Conservation (phyloP, 2,329 filamentous ascomycete genomes). For the Bipolaris gigantea region DNA sequence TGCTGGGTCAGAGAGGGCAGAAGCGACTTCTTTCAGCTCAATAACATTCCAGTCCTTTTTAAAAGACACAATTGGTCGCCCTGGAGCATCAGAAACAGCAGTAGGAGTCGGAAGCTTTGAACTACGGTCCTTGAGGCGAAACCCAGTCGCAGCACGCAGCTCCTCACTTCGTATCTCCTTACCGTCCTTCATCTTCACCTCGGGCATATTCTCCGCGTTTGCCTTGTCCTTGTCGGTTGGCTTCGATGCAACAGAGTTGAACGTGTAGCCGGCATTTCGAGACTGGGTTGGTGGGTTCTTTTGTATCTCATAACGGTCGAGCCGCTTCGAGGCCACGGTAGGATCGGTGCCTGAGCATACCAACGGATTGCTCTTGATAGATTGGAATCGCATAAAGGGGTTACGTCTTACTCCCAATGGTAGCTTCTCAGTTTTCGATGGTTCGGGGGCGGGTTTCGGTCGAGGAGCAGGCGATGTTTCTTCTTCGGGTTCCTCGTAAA, state of each 20-base stretch:
- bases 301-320: constrained; percentile 71
- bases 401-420: constrained; percentile 62
- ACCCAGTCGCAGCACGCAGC: constrained; percentile 86
- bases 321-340: constrained; percentile 47
- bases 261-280: constrained; percentile 76
- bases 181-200: constrained; percentile 69
- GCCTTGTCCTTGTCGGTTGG: constrained; percentile 31
- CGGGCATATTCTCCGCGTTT: constrained; percentile 36
- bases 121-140: constrained; percentile 83
- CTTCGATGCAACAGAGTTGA: constrained; percentile 57
- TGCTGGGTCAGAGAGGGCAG: constrained; percentile 26
- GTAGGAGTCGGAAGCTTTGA: constrained; percentile 84
- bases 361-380: constrained; percentile 52
- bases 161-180: constrained; percentile 84
- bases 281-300: constrained; percentile 82
- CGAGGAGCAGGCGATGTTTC: constrained; percentile 30
- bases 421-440: constrained; percentile 46
- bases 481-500: constrained; percentile 83
- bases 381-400: constrained; percentile 64
- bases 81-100: constrained; percentile 85
- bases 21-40: constrained; percentile 64
- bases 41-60: constrained; percentile 77
- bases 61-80: constrained; percentile 97
- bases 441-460: constrained; percentile 33
- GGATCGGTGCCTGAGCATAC: constrained; percentile 51